Base-by-base conservation (phyloP, 345 rosid genomes). In the Triadica sebifera region DNA sequence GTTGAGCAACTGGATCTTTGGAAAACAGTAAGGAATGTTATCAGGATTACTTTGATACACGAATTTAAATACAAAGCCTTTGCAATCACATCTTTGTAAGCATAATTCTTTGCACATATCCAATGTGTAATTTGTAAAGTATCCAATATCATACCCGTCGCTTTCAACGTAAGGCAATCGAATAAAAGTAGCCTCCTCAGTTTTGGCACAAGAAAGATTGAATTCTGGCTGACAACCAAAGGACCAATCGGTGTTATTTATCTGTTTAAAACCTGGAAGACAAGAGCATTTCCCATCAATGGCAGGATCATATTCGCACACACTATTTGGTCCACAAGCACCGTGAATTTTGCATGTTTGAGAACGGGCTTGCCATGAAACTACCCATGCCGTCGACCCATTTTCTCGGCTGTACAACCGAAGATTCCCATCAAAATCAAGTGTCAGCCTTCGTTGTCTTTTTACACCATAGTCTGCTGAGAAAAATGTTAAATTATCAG, bases 391-490 rank as follows among this genome's bases (percentile, higher is more conserved):
- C 2, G 4, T 12, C 0, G 34, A 12, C 20, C 69, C 67, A 3
- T 68, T 65, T 53, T 75, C 77, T 8, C 76, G 37, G 77, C 81
- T 81, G 60, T 81, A 81, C 53, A 78, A 47, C 51, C 81, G 70
- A 0, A 75, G 37, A 19, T 75, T 72, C 5, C 84, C 84, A 67
- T 81, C 84, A 53, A 67, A 75, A 75, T 78, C 84, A 38, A 81
- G 74, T 9, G 74, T 81, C 13, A 81, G 45, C 70, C 66, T 61
- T 58, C 8, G 45, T 22, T 47, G 70, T 16, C 47, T 24, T 4
- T 55, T 13, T 69, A 65, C 24, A 5, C 79, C 84, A 17, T 64
- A 78, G 65, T 81, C 81, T 38, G 79, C 52, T 66, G 81, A 65
- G 8, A 37, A 16, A 69, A 81, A 78, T 17, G 6, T 19, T 46